Evolutionary conservation across 306 rosid species (phyloP), one percentile per base, ranked within the genome.

Genomic region (Astragalus membranaceus): DNA sequence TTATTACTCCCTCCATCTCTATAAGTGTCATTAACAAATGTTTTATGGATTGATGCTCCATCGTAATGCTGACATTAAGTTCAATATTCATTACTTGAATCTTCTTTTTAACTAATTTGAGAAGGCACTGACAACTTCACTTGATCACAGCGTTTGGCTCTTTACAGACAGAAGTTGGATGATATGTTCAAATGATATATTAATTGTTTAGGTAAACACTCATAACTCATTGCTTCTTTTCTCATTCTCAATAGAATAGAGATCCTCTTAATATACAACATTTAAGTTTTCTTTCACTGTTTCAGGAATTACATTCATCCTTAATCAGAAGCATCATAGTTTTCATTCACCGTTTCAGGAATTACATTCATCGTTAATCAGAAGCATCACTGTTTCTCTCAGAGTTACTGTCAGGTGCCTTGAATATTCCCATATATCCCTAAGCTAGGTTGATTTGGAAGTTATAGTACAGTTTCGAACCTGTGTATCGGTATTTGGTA

Each of bases 111-210:
- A 73, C 75, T 41, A 39, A 62, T 33, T 50, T 67, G 10, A 43
- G 55, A 47, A 77, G 73, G 30, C 67, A 44, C 58, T 78, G 47
- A 82, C 75, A 56, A 33, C 30, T 69, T 33, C 48, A 26, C 57
- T 61, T 74, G 59, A 35, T 74, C 62, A 32, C 85, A 82, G 86
- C 74, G 67, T 64, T 70, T 82, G 78, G 86, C 86, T 65, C 83
- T 64, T 52, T 82, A 82, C 80, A 82, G 60, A 20, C 72, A 82
- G 63, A 82, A 74, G 76, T 74, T 82, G 80, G 86, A 82, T 65
- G 78, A 82, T 14, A 74, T 74, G 86, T 51, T 69, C 72, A 10
- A 78, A 8, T 69, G 57, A 74, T 74, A 50, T 51, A 9, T 26
- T 26, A 26, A 3, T 30, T 48, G 10, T 66, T 42, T 50, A 57